phyloP scores from a whole-genome alignment of 2,329 filamentous ascomycete species.

The Ophidiomyces ophidiicola region DNA sequence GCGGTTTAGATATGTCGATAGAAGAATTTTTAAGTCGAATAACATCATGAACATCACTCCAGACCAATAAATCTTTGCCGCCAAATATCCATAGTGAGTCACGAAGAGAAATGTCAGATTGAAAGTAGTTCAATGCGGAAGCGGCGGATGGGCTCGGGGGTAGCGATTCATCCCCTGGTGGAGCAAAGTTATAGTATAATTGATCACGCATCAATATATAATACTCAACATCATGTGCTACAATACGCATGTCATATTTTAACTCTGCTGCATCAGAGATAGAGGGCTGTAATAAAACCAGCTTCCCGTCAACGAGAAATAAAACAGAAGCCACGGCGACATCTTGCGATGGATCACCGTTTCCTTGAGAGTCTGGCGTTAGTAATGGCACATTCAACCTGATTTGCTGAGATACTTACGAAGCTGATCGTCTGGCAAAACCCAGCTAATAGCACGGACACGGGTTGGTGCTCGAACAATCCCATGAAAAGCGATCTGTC shows the following conservation, averaged over 20 bases:
- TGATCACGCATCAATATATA: slow-evolving; percentile 88
- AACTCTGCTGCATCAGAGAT: slow-evolving; percentile 68
- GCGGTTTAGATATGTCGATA: slow-evolving; percentile 59
- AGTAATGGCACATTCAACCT: background rate
- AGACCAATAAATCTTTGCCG: slow-evolving; percentile 70
- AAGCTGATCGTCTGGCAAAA: slow-evolving; percentile 80
- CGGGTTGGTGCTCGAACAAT: slow-evolving; percentile 88
- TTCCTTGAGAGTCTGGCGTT: slow-evolving; percentile 35
- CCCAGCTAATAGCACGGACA: slow-evolving; percentile 89
- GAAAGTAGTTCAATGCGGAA: slow-evolving; percentile 31
- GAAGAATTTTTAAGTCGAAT: slow-evolving; percentile 48
- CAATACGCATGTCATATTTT: slow-evolving; percentile 96
- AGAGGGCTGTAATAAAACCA: slow-evolving; percentile 81
- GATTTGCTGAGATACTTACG: slow-evolving; percentile 36
- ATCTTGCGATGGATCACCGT: slow-evolving; percentile 91
- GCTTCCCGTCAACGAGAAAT: slow-evolving; percentile 93
- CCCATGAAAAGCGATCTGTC: slow-evolving; percentile 92
- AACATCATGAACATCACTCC: slow-evolving; percentile 79
- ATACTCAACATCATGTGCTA: slow-evolving; percentile 92
- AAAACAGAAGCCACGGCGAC: slow-evolving; percentile 86
- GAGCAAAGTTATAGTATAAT: slow-evolving; percentile 39
- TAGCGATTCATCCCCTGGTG: slow-evolving; percentile 36
- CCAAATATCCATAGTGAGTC: slow-evolving; percentile 95
- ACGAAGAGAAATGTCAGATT: slow-evolving; percentile 47
- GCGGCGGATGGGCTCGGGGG: slow-evolving; percentile 40